Evolutionary conservation across 2,329 filamentous ascomycete species (phyloP), one percentile per base, ranked within the genome.

Genomic region (Aspergillus eucalypticola): DNA sequence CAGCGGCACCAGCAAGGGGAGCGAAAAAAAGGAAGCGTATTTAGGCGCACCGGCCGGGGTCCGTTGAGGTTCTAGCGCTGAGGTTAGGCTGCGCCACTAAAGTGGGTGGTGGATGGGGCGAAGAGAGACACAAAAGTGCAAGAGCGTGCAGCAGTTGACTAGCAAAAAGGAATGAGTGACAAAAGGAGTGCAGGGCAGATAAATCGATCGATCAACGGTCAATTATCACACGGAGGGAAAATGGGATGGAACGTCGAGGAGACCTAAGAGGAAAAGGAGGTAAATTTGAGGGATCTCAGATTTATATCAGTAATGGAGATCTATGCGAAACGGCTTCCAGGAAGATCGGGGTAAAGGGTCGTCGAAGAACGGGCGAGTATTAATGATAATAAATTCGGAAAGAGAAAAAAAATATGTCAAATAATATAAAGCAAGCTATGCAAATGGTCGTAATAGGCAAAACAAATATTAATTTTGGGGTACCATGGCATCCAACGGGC

Each of bases 81-180:
- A 59, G 29, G 60, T 62, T 63, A 55, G 54, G 54, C 62, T 66
- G 62, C 64, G 64, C 64, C 64, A 66, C 64, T 57, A 54, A 54
- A 57, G 48, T 51, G 52, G 54, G 29, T 55, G 52, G 53, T 46
- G 50, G 54, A 57, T 55, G 53, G 53, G 53, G 53, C 53, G 53
- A 55, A 46, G 54, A 57, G 44, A 54, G 44, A 58, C 56, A 53
- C 32, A 54, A 64, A 55, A 54, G 52, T 50, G 35, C 32, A 53
- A 58, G 42, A 19, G 52, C 35, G 19, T 48, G 35, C 25, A 21
- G 25, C 17, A 46, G 32, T 35, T 35, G 32, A 35, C 32, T 35
- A 35, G 54, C 19, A 58, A 57, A 57, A 29, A 59, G 51, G 51
- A 60, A 61, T 38, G 48, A 17, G 48, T 25, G 44, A 51, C 50